Evolutionary conservation across 345 rosid genomes (phyloP).

Genomic region (Barbarea vulgaris): DNA sequence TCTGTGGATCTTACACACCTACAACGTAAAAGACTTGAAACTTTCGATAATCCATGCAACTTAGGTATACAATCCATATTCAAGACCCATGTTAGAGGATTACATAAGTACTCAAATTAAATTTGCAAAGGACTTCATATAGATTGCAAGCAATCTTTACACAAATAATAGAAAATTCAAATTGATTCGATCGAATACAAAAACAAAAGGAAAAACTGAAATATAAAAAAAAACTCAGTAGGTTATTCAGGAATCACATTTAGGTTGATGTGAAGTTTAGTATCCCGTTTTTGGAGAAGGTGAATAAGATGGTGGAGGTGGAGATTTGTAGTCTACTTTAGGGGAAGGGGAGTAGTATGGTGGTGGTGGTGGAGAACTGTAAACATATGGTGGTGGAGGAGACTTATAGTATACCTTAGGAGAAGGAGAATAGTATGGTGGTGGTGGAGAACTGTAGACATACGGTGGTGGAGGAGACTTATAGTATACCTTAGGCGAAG

Average conservation of each 20-base stretch:
- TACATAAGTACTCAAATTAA: not conserved
- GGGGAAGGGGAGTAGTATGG: not conserved
- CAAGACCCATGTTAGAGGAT: not conserved
- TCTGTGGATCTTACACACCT: not conserved
- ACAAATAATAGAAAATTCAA: not conserved
- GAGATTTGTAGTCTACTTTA: not conserved
- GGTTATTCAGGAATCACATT: not conserved
- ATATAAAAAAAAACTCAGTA: not conserved
- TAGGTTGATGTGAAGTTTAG: not conserved
- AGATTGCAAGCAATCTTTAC: not conserved
- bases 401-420: not conserved
- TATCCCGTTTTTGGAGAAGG: constrained; percentile 9
- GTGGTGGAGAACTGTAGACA: constrained; percentile 8
- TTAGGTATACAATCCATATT: not conserved
- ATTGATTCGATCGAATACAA: no score
- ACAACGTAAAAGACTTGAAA: not conserved
- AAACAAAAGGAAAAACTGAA: not conserved
- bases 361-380: constrained; percentile 17
- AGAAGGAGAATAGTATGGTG: not conserved
- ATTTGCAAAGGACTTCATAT: not conserved
- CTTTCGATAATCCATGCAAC: not conserved
- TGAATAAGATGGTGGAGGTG: constrained; percentile 1
- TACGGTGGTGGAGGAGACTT: constrained; percentile 6
- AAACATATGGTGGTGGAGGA: not conserved
- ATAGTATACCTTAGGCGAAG: not conserved